Conservation (phyloP, 2,329 filamentous ascomycete genomes). For the Stromatinia cepivora region DNA sequence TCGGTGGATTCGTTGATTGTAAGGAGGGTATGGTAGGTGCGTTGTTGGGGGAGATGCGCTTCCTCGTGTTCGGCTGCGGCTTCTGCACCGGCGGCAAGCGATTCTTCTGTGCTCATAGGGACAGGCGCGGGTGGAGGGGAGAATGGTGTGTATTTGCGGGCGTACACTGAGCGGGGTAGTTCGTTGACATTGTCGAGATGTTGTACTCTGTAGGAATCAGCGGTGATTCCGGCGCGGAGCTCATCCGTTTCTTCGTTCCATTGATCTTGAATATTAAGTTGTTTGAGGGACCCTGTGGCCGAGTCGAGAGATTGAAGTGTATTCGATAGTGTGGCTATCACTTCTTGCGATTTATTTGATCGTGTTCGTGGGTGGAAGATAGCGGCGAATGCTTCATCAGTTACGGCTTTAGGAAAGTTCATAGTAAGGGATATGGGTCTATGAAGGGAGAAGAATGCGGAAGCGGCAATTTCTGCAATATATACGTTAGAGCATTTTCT, state of each 20-base stretch:
- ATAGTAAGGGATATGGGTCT: slow-evolving; percentile 87
- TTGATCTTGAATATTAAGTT: slow-evolving; percentile 30
- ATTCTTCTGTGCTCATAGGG: slow-evolving; percentile 50
- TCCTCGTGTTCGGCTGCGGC: slow-evolving; percentile 38
- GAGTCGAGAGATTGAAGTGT: slow-evolving; percentile 61
- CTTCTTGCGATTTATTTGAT: slow-evolving; percentile 53
- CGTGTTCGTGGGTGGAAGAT: slow-evolving; percentile 69
- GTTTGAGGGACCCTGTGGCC: slow-evolving; percentile 48
- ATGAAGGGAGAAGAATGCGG: slow-evolving; percentile 94
- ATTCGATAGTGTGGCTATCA: slow-evolving; percentile 65
- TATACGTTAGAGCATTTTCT: background rate
- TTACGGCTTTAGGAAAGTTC: slow-evolving; percentile 72
- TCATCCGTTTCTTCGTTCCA: slow-evolving; percentile 40
- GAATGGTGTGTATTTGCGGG: slow-evolving; percentile 74
- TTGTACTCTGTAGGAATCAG: slow-evolving; percentile 50
- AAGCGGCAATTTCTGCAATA: slow-evolving; percentile 74
- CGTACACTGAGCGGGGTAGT: slow-evolving; percentile 64
- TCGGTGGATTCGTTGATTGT: slow-evolving; percentile 67
- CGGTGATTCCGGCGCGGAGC: slow-evolving; percentile 46
- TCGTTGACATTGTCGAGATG: slow-evolving; percentile 54
- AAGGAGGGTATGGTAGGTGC: slow-evolving; percentile 63
- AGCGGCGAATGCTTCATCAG: slow-evolving; percentile 74
- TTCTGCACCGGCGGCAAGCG: slow-evolving; percentile 43
- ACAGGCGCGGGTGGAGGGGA: slow-evolving; percentile 78
- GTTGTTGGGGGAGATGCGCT: slow-evolving; percentile 49